Evolutionary conservation across 352 stramenopile species (phyloP).

Genomic region (Pythium brassicae): DNA sequence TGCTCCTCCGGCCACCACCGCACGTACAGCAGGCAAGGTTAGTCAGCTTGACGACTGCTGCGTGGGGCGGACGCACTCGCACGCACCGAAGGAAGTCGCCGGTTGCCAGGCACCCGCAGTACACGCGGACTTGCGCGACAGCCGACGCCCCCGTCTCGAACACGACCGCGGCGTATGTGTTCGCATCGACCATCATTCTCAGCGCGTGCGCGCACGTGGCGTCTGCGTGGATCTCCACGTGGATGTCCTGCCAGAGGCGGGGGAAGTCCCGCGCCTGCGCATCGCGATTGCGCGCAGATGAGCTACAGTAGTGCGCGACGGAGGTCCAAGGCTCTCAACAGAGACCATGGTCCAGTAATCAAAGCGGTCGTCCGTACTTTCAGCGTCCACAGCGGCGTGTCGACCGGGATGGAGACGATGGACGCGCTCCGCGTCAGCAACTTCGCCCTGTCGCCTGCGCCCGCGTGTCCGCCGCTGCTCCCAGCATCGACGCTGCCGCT

Average conservation of each 20-base stretch:
- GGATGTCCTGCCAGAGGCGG: slow-evolving; percentile 40
- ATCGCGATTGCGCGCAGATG: not conserved
- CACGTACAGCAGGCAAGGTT: not conserved
- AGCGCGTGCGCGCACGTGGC: slow-evolving; percentile 29
- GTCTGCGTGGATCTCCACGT: slow-evolving; percentile 21
- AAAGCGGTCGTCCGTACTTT: not conserved
- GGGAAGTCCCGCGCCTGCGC: slow-evolving; percentile 33
- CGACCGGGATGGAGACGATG: slow-evolving; percentile 1
- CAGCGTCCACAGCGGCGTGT: slow-evolving; percentile 15
- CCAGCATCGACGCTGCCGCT: not conserved
- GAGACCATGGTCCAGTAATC: not conserved
- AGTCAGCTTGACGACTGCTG: not conserved
- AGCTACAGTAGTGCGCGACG: too few species aligned
- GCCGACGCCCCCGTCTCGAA: slow-evolving; percentile 4
- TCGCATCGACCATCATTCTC: slow-evolving; percentile 20
- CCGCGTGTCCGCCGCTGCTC: not conserved
- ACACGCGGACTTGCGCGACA: slow-evolving; percentile 13
- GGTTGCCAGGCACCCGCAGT: slow-evolving; percentile 26
- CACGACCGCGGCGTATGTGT: slow-evolving; percentile 21
- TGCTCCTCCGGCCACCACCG: too few species aligned
- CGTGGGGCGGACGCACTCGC: not conserved
- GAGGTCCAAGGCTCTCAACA: too few species aligned
- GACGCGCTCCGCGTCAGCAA: slow-evolving; percentile 11
- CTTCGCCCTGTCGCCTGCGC: slow-evolving; percentile 10
- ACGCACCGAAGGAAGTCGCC: slow-evolving; percentile 40